These are phyloP conservation scores for Xylaria sp. DNA, from an alignment of 2,329 filamentous ascomycete genomes.

Conservation along the genomic window DNA sequence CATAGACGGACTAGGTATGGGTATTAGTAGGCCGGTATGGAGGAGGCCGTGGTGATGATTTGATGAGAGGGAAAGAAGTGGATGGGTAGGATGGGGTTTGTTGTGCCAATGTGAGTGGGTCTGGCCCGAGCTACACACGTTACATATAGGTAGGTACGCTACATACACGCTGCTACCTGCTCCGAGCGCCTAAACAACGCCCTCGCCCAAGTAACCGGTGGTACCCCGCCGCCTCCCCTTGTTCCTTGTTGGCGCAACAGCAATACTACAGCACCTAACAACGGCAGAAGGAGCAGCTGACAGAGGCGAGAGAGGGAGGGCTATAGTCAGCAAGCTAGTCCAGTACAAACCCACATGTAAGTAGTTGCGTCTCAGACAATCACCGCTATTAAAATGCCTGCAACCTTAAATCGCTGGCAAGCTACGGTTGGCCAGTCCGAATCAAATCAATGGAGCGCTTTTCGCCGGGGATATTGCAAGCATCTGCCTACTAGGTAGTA, in stretches of 20 bases:
- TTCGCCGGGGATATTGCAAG: background rate
- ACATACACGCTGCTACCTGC: background rate
- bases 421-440: constrained; percentile 25
- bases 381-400: constrained; percentile 9
- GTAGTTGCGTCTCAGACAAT: constrained; percentile 6
- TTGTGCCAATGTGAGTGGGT: constrained; percentile 35
- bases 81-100: constrained; percentile 29
- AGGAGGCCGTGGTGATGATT: constrained; percentile 35
- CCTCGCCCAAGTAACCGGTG: background rate
- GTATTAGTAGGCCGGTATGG: constrained; percentile 4
- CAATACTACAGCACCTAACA: constrained; percentile 4
- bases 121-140: background rate
- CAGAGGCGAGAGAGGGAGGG: constrained; percentile 20
- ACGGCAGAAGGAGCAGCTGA: constrained; percentile 11
- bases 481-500: background rate
- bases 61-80: constrained; percentile 33
- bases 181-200: background rate
- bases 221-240: constrained; percentile 20
- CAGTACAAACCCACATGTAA: too few relatives aligned
- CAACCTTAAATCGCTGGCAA: constrained; percentile 30
- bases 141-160: background rate
- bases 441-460: background rate
- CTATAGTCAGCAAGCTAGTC: too few relatives aligned
- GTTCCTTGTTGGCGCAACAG: constrained; percentile 23
- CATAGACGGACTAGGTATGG: background rate